phyloP scores from a whole-genome alignment of 139 green algal genomes.

The Chlorella sp. region DNA sequence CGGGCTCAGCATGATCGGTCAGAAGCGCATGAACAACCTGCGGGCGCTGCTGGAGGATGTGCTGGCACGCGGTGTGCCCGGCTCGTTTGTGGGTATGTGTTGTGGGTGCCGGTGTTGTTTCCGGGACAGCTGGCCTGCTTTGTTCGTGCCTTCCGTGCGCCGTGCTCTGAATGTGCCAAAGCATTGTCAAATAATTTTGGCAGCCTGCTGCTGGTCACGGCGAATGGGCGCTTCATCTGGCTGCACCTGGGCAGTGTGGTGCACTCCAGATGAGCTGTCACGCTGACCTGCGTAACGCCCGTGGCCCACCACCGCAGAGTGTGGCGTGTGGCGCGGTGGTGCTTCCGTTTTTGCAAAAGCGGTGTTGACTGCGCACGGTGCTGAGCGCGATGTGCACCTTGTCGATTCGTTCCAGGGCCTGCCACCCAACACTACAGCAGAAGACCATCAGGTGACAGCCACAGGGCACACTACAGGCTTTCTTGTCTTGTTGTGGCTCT shows the following conservation, averaged over 20 bases:
- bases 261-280: not conserved
- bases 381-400: not conserved
- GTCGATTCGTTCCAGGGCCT: not conserved
- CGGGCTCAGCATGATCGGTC: not conserved
- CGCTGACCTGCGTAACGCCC: not conserved
- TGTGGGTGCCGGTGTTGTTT: not conserved
- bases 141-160: not conserved
- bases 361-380: not conserved
- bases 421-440: not conserved
- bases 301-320: not conserved
- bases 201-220: no score
- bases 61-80: not conserved
- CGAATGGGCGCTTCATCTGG: no score
- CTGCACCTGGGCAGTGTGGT: not conserved
- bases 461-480: not conserved
- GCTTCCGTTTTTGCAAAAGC: not conserved
- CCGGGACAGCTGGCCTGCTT: no score
- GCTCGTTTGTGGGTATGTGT: not conserved
- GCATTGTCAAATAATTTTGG: no score
- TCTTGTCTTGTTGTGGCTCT: no score
- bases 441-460: not conserved
- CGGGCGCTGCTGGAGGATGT: not conserved
- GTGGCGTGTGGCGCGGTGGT: not conserved
- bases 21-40: not conserved
- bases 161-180: no score